Evolutionary conservation across 768 basidiomycete species (phyloP).

Genomic region (Lyophyllum decastes): DNA sequence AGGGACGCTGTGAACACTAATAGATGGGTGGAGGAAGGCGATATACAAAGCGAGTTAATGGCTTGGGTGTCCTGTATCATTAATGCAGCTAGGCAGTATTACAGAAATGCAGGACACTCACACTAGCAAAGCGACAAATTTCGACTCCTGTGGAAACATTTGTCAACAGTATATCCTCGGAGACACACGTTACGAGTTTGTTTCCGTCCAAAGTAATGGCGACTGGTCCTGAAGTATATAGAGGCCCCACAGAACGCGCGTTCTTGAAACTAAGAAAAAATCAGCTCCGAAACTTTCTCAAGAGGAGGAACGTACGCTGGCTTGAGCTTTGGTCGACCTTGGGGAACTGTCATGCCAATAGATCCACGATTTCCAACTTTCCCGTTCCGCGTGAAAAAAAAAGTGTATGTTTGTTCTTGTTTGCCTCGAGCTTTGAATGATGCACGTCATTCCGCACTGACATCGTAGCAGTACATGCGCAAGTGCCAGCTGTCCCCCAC

Average conservation of each 20-base stretch:
- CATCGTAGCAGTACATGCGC: too few species aligned
- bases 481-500: too few species aligned
- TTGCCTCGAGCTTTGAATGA: constrained; percentile 7
- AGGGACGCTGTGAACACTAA: constrained; percentile 81
- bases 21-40: constrained; percentile 74
- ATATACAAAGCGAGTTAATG: constrained; percentile 82
- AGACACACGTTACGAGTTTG: constrained; percentile 83
- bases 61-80: constrained; percentile 73
- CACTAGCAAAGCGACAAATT: constrained; percentile 82
- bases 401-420: constrained; percentile 14
- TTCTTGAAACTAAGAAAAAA: constrained; percentile 71
- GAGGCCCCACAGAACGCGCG: constrained; percentile 66
- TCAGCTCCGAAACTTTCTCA: constrained; percentile 8
- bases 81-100: not conserved
- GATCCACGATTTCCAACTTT: not conserved
- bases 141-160: constrained; percentile 72
- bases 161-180: constrained; percentile 83
- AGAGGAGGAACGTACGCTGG: constrained; percentile 52
- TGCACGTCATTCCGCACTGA: too few species aligned
- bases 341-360: constrained; percentile 32
- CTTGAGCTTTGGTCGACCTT: constrained; percentile 51
- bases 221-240: constrained; percentile 89
- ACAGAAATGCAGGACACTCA: constrained; percentile 41
- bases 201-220: constrained; percentile 77
- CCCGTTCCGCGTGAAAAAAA: constrained; percentile 15